Evolutionary conservation across 116 monocot species (phyloP).

Genomic region (Phalaenopsis hybrid): DNA sequence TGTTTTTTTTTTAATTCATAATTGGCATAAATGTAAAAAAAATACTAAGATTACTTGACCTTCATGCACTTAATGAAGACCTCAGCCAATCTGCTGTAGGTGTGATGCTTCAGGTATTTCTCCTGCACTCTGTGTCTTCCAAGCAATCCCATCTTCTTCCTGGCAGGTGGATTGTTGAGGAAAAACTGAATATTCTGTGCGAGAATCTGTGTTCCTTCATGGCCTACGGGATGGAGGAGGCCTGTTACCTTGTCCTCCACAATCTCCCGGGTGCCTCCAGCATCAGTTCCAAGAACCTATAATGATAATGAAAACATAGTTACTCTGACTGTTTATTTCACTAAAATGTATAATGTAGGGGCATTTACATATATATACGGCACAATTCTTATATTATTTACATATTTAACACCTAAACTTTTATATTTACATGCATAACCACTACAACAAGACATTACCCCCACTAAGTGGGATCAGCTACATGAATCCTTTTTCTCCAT

Average conservation of each 20-base stretch:
- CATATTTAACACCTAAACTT: too few species aligned
- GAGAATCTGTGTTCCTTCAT: conserved; percentile 39
- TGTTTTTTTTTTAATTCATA: too few species aligned
- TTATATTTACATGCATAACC: too few species aligned
- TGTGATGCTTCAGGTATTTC: conserved; percentile 65
- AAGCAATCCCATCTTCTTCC: conserved; percentile 62
- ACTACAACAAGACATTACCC: too few species aligned
- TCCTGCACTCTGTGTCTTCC: conserved; percentile 57
- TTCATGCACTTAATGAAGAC: conserved; percentile 72
- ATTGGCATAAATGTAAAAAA: too few species aligned
- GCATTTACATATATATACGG: too few species aligned
- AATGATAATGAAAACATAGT: neutral
- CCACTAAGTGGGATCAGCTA: too few species aligned
- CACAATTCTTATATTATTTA: too few species aligned
- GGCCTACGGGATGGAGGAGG: conserved; percentile 61
- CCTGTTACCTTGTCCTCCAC: conserved; percentile 74
- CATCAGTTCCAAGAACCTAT: conserved; percentile 91
- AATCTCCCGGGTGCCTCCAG: conserved; percentile 81
- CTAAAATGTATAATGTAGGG: too few species aligned
- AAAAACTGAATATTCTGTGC: conserved; percentile 67
- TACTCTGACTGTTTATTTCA: neutral
- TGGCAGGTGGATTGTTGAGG: conserved; percentile 33
- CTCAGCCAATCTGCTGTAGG: conserved; percentile 50
- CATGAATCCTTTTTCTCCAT: too few species aligned
- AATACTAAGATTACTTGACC: conserved; percentile 22